Evolutionary conservation across 495 filamentous ascomycete species (phyloP).

Genomic region (Penicillium pulvis): DNA sequence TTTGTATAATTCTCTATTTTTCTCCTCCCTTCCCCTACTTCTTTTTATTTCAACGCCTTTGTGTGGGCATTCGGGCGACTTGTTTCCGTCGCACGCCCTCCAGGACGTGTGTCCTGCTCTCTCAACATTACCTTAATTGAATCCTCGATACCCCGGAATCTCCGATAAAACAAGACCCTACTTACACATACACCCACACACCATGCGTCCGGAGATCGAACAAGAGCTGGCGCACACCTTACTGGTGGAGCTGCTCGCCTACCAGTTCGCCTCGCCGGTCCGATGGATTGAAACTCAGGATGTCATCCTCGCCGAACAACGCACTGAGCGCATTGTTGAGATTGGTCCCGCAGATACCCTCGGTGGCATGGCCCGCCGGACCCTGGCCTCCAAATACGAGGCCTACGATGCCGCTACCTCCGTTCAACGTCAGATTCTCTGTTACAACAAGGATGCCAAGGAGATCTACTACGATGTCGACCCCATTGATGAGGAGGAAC

Average conservation of each 20-base stretch:
- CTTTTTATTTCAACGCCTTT: constrained; percentile 9
- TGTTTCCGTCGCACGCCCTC: constrained; percentile 15
- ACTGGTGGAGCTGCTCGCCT: constrained; percentile 96
- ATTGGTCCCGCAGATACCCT: constrained; percentile 98
- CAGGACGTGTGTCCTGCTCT: constrained; percentile 15
- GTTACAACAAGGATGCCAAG: constrained; percentile 99
- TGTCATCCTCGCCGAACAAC: constrained; percentile 95
- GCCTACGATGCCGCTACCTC: constrained; percentile 96
- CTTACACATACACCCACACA: constrained; percentile 38
- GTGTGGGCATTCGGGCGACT: constrained; percentile 19
- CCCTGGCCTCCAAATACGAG: constrained; percentile 96
- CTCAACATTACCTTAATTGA: constrained; percentile 10
- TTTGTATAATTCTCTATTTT: constrained; percentile 11
- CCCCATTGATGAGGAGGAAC: constrained; percentile 91
- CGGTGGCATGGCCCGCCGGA: constrained; percentile 96
- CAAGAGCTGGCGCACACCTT: constrained; percentile 97
- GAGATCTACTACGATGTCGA: constrained; percentile 99
- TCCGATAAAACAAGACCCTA: background rate
- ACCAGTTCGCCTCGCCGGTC: constrained; percentile 98
- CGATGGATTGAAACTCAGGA: constrained; percentile 99
- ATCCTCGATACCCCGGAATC: constrained; percentile 21
- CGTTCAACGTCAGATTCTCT: constrained; percentile 93
- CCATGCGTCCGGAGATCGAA: constrained; percentile 96
- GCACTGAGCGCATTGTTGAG: constrained; percentile 95
- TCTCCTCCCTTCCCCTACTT: constrained; percentile 14